Evolutionary conservation across 441 rosid genomes (phyloP).

Genomic region (Adansonia gregorii): DNA sequence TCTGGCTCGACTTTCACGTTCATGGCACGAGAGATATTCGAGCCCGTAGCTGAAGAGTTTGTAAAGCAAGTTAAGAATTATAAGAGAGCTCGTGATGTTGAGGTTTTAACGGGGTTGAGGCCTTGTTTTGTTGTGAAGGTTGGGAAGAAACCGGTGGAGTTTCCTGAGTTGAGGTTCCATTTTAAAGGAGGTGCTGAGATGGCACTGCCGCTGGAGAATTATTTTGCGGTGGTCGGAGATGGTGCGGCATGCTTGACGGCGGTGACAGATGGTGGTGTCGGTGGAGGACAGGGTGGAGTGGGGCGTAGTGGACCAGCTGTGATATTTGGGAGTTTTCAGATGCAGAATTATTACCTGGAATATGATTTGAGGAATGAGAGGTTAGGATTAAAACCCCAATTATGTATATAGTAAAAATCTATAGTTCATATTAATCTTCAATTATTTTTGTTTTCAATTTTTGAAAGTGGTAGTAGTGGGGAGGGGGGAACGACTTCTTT

Average conservation of each 20-base stretch:
- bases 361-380: conserved; percentile 60
- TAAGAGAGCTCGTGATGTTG: conserved; percentile 38
- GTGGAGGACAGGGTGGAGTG: conserved; percentile 17
- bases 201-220: conserved; percentile 52
- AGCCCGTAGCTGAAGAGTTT: conserved; percentile 33
- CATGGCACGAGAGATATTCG: conserved; percentile 41
- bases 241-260: conserved; percentile 50
- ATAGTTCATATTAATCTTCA: background rate
- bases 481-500: background rate
- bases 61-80: conserved; percentile 22
- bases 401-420: conserved; percentile 16
- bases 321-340: conserved; percentile 54
- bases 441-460: background rate
- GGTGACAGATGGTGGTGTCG: conserved; percentile 40
- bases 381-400: conserved; percentile 47
- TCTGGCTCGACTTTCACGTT: conserved; percentile 60
- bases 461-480: background rate
- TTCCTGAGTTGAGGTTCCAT: conserved; percentile 47
- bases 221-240: conserved; percentile 37
- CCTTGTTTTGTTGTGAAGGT: conserved; percentile 47
- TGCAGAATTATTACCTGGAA: conserved; percentile 60
- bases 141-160: background rate
- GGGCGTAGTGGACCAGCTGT: conserved; percentile 47
- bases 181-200: conserved; percentile 52
- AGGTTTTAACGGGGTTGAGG: conserved; percentile 43